Evolutionary conservation across 108 stramenopile genomes (phyloP).

Genomic region (Cyclotella sp.): DNA sequence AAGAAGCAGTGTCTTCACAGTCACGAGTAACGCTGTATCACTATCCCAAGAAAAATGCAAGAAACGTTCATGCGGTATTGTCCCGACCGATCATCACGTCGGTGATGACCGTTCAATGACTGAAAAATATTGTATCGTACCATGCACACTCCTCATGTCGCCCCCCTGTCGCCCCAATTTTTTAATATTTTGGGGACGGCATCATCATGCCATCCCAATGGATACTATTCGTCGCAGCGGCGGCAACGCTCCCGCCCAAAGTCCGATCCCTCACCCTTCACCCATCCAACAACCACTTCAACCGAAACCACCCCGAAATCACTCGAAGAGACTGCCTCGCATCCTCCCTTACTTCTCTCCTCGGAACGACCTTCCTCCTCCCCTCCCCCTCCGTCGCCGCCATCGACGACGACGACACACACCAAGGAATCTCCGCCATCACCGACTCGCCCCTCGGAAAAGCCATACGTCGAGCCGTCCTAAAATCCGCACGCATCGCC

Average conservation of each 20-base stretch:
- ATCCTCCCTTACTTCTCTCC: background rate
- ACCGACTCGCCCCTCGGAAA: slow-evolving; percentile 56
- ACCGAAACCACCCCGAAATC: background rate
- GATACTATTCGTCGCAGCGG: too few species aligned
- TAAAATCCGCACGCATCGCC: slow-evolving; percentile 57
- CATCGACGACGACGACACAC: slow-evolving; percentile 16
- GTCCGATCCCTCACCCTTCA: slow-evolving; percentile 8
- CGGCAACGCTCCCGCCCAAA: background rate
- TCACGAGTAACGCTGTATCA: too few species aligned
- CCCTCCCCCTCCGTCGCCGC: slow-evolving; percentile 35
- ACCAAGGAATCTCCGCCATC: slow-evolving; percentile 55
- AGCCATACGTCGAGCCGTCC: slow-evolving; percentile 47
- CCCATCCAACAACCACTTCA: slow-evolving; percentile 9
- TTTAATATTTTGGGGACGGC: too few species aligned
- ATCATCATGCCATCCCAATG: too few species aligned
- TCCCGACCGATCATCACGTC: too few species aligned
- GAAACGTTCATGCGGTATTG: too few species aligned
- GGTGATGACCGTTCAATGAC: too few species aligned
- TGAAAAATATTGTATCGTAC: too few species aligned
- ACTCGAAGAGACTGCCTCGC: slow-evolving; percentile 28
- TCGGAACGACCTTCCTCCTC: slow-evolving; percentile 5
- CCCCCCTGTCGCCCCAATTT: too few species aligned
- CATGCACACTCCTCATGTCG: too few species aligned
- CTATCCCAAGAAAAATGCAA: too few species aligned
- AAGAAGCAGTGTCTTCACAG: too few species aligned